Conservation (phyloP, 2,329 filamentous ascomycete species). For the Fusarium devonianum region DNA sequence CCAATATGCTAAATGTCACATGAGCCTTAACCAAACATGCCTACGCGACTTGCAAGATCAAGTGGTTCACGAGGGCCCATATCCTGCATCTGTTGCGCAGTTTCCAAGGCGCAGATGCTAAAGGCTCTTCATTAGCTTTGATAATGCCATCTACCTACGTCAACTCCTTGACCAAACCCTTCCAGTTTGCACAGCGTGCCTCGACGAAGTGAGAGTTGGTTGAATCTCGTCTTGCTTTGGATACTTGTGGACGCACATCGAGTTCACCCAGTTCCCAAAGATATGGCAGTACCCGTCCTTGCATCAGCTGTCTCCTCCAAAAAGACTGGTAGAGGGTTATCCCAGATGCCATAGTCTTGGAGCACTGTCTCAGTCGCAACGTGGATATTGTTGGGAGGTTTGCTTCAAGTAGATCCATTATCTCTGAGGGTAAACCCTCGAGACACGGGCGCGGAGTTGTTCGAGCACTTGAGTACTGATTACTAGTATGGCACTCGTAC, state of each 20-base stretch:
- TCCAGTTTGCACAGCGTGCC: neutral
- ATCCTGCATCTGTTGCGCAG: conserved; percentile 4
- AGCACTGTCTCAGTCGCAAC: neutral
- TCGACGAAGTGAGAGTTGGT: neutral
- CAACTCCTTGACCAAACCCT: neutral
- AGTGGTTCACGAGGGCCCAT: neutral
- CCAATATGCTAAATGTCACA: too few relatives aligned
- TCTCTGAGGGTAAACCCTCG: neutral
- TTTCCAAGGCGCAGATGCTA: neutral
- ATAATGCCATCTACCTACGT: neutral
- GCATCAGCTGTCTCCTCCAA: neutral
- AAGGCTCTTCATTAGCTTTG: neutral
- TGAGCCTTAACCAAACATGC: too few relatives aligned
- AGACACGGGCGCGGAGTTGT: too few relatives aligned
- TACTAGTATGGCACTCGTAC: too few relatives aligned
- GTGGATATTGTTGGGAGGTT: neutral
- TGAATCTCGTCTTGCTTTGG: neutral
- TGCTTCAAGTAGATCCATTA: neutral
- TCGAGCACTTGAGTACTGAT: too few relatives aligned
- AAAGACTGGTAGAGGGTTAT: neutral
- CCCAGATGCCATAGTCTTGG: neutral
- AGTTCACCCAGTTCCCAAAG: neutral
- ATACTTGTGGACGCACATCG: neutral
- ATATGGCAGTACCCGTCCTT: neutral
- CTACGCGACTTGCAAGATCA: too few relatives aligned